phyloP scores from a whole-genome alignment of 805 yeast species.

The Lachancea kluyveri region DNA sequence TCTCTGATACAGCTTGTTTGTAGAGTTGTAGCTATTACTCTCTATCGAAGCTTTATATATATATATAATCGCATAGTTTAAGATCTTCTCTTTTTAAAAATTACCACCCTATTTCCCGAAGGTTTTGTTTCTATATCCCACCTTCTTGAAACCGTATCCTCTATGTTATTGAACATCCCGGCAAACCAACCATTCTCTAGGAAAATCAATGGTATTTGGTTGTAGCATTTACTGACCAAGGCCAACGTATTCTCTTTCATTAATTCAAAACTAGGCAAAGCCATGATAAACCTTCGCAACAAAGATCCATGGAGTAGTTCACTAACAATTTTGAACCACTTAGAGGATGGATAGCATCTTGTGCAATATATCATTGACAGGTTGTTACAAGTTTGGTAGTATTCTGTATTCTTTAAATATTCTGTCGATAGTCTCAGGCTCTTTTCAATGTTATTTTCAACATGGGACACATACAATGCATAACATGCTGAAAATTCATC shows the following conservation, averaged over 20 bases:
- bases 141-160: constrained; percentile 1
- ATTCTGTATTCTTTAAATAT: not conserved
- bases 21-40: too few species aligned
- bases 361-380: constrained; percentile 10
- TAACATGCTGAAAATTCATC: constrained; percentile 9
- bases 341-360: constrained; percentile 1
- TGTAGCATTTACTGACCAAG: constrained; percentile 14
- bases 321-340: constrained; percentile 16
- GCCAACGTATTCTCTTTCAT: constrained; percentile 13
- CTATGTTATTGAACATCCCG: constrained; percentile 8
- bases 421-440: constrained; percentile 5
- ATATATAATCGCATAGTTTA: too few species aligned
- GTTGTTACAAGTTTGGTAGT: constrained; percentile 1
- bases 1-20: too few species aligned
- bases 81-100: too few species aligned
- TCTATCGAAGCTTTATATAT: too few species aligned
- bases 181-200: constrained; percentile 14
- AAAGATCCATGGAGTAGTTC: constrained; percentile 2
- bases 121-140: constrained; percentile 6
- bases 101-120: constrained; percentile 8
- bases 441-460: constrained; percentile 14
- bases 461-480: constrained; percentile 16
- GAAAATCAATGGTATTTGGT: constrained; percentile 15
- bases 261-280: constrained; percentile 11
- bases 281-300: constrained; percentile 10